Conservation (phyloP, 2,329 filamentous ascomycete genomes). For the Alternaria atra region DNA sequence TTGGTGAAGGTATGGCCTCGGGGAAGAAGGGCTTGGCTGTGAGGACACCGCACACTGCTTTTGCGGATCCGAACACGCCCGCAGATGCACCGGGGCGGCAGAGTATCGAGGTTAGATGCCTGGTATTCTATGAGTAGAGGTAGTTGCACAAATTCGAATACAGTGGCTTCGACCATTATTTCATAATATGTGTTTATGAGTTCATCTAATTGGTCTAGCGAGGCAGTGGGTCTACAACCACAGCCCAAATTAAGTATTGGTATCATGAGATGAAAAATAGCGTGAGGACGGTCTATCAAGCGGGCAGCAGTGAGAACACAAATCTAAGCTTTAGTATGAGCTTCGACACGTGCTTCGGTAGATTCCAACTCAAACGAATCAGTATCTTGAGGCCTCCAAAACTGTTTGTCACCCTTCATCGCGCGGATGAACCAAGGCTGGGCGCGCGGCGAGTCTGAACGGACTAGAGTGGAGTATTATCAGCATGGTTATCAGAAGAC, state of each 20-base stretch:
- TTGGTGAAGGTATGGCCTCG: slow-evolving; percentile 53
- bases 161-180: background rate
- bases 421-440: slow-evolving; percentile 41
- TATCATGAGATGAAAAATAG: background rate
- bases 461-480: slow-evolving; percentile 18
- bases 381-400: slow-evolving; percentile 31
- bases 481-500: slow-evolving; percentile 3
- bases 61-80: slow-evolving; percentile 62
- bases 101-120: slow-evolving; percentile 71
- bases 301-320: too few species aligned
- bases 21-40: slow-evolving; percentile 54
- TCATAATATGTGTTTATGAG: background rate
- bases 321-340: slow-evolving; percentile 14
- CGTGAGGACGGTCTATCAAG: background rate
- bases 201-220: background rate
- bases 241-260: background rate
- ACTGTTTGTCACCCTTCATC: slow-evolving; percentile 34
- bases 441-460: slow-evolving; percentile 29
- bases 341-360: slow-evolving; percentile 10
- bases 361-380: slow-evolving; percentile 37
- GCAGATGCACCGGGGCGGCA: slow-evolving; percentile 61
- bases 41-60: slow-evolving; percentile 73
- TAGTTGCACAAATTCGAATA: background rate
- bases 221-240: background rate
- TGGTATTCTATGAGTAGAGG: slow-evolving; percentile 67